phyloP scores from a whole-genome alignment of 1,284 basidiomycete genomes.

The Apiotrichum akiyoshidainum region DNA sequence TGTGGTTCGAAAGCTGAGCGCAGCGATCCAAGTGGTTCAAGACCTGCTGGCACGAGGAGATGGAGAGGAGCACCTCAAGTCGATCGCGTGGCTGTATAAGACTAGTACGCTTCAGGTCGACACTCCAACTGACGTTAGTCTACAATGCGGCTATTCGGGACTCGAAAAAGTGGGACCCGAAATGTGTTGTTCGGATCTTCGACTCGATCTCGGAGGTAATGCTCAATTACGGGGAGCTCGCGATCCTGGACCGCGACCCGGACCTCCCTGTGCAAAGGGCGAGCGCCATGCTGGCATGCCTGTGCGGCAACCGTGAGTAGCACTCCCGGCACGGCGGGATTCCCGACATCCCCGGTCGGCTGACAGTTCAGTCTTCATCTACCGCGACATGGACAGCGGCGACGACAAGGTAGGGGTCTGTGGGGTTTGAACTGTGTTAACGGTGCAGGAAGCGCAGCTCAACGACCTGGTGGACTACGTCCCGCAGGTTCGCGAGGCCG shows the following conservation, averaged over 20 bases:
- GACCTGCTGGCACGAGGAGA: background rate
- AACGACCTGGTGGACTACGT: constrained; percentile 6
- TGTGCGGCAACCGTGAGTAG: constrained; percentile 9
- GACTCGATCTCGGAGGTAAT: constrained; percentile 8
- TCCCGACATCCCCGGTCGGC: background rate
- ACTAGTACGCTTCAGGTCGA: background rate
- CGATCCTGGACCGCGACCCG: constrained; percentile 10
- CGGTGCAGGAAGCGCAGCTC: background rate
- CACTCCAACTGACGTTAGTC: background rate
- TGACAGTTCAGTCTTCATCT: constrained; percentile 4
- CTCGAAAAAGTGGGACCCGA: constrained; percentile 1
- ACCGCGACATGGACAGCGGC: constrained; percentile 8
- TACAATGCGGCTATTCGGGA: constrained; percentile 11
- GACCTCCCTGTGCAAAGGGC: constrained; percentile 7
- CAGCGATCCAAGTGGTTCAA: constrained; percentile 2
- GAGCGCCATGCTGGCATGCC: constrained; percentile 11
- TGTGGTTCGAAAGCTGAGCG: background rate
- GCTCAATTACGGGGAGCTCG: background rate
- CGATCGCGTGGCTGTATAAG: constrained; percentile 19
- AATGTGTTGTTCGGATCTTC: constrained; percentile 2
- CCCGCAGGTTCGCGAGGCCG: background rate
- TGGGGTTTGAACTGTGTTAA: fast-evolving
- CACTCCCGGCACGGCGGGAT: too few relatives aligned
- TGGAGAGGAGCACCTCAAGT: constrained; percentile 8
- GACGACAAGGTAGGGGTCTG: constrained; percentile 5